These are phyloP conservation scores for Cercospora sojina DNA, from an alignment of 2,329 filamentous ascomycete species.

Conservation along the genomic window DNA sequence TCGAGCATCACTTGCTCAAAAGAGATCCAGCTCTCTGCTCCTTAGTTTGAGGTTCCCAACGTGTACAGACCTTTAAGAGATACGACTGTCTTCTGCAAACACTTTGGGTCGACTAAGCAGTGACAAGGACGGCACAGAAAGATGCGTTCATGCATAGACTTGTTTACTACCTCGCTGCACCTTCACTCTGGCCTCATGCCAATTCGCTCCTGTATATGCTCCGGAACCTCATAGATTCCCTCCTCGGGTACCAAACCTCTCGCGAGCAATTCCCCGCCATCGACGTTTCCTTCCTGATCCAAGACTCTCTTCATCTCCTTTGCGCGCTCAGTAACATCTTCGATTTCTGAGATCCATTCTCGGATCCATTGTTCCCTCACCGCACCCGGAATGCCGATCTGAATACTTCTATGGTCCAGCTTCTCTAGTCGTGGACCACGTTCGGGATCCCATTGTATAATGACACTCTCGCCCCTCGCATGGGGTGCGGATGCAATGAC, in stretches of 20 bases:
- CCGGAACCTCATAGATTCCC: constrained; percentile 1
- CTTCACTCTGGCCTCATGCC: not conserved
- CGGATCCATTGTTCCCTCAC: constrained; percentile 8
- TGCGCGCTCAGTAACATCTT: constrained; percentile 9
- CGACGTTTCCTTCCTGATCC: constrained; percentile 2
- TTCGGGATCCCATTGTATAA: constrained; percentile 16
- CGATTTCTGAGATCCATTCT: constrained; percentile 13
- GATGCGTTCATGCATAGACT: not conserved
- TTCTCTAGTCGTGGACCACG: constrained; percentile 11
- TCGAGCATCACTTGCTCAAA: not conserved
- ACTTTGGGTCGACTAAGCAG: not conserved
- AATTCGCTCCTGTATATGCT: not conserved
- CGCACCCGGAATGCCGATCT: constrained; percentile 11
- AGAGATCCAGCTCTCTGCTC: not conserved
- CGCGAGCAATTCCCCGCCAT: not conserved
- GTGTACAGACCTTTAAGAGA: not conserved
- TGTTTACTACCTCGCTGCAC: not conserved
- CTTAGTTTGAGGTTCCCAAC: not conserved
- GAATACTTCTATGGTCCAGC: constrained; percentile 13
- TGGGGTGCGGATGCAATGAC: constrained; percentile 3
- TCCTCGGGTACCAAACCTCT: not conserved
- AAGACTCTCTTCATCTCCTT: constrained; percentile 8
- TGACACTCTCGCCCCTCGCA: not conserved
- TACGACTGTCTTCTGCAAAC: not conserved
- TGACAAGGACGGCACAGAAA: not conserved